A percentile compares a stretch with the other conserved stretches of the same genome.
Conservation (phyloP, 2,329 filamentous ascomycete species). For the Neonectria ditissima region DNA sequence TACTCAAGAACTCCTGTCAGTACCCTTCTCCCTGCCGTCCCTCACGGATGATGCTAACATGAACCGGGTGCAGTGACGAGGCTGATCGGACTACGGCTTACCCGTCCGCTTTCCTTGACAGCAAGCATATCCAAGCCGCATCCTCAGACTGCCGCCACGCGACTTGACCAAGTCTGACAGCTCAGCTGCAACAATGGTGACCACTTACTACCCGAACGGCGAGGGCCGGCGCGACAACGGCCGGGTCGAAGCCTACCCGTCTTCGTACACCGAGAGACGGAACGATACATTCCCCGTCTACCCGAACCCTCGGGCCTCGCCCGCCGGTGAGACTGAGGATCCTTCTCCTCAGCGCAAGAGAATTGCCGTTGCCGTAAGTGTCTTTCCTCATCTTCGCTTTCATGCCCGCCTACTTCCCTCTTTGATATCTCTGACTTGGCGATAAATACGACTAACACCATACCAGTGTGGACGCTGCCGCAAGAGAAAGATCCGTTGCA, state of each 20-base stretch:
- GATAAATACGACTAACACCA: constrained; percentile 36
- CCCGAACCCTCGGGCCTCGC: constrained; percentile 32
- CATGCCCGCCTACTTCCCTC: not conserved
- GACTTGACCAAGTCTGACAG: not conserved
- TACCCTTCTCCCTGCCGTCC: not conserved
- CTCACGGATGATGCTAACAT: not conserved
- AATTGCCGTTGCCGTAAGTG: constrained; percentile 69
- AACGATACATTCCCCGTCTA: constrained; percentile 31
- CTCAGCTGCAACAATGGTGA: constrained; percentile 35
- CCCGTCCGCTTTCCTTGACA: not conserved
- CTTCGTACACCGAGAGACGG: constrained; percentile 40
- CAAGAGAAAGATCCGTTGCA: constrained; percentile 95
- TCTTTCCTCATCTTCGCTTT: not conserved
- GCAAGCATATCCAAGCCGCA: not conserved
- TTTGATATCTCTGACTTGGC: not conserved
- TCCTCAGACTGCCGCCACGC: not conserved
- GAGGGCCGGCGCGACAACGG: constrained; percentile 35
- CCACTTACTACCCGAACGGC: constrained; percentile 32
- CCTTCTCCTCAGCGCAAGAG: constrained; percentile 64
- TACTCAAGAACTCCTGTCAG: not conserved
- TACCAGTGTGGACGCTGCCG: constrained; percentile 86
- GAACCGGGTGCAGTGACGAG: not conserved
- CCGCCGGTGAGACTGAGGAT: constrained; percentile 53
- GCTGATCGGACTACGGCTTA: not conserved
- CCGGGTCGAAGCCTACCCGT: constrained; percentile 34